A percentile compares a stretch with the other conserved stretches of the same genome.
These are phyloP conservation scores for Phialophora macrospora DNA, from an alignment of 2,329 filamentous ascomycete genomes.

Conservation along the genomic window DNA sequence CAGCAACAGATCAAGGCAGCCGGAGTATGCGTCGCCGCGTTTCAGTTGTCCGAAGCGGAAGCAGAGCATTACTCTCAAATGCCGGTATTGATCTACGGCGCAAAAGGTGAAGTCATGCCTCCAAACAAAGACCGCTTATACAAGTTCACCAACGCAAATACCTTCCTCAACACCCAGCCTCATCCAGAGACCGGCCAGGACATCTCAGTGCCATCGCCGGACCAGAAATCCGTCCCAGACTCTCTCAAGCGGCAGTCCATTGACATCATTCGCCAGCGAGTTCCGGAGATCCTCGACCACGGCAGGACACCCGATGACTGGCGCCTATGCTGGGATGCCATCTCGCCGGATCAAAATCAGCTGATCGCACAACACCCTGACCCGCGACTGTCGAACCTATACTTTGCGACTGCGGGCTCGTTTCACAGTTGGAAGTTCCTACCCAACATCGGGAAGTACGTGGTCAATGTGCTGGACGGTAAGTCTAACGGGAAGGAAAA, in stretches of 20 bases:
- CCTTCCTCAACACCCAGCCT: slow-evolving; percentile 60
- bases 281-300: slow-evolving; percentile 42
- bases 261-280: slow-evolving; percentile 37
- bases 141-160: slow-evolving; percentile 66
- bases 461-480: slow-evolving; percentile 43
- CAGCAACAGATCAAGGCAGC: slow-evolving; percentile 63
- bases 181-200: slow-evolving; percentile 55
- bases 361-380: slow-evolving; percentile 59
- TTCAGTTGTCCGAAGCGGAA: slow-evolving; percentile 58
- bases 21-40: slow-evolving; percentile 64
- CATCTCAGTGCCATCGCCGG: slow-evolving; percentile 57
- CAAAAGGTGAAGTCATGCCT: slow-evolving; percentile 54
- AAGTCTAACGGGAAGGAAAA: slow-evolving; percentile 41
- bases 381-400: slow-evolving; percentile 57
- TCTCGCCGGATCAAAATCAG: slow-evolving; percentile 67
- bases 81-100: slow-evolving; percentile 60
- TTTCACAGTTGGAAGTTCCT: slow-evolving; percentile 71
- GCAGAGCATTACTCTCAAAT: slow-evolving; percentile 55
- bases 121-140: slow-evolving; percentile 57
- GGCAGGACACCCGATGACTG: slow-evolving; percentile 48
- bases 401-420: slow-evolving; percentile 66
- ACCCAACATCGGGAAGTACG: slow-evolving; percentile 65
- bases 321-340: slow-evolving; percentile 63
- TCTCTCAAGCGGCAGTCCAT: slow-evolving; percentile 52
- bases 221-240: slow-evolving; percentile 51